phyloP scores from a whole-genome alignment of 305 asterid species.

The Solanum hybrid region DNA sequence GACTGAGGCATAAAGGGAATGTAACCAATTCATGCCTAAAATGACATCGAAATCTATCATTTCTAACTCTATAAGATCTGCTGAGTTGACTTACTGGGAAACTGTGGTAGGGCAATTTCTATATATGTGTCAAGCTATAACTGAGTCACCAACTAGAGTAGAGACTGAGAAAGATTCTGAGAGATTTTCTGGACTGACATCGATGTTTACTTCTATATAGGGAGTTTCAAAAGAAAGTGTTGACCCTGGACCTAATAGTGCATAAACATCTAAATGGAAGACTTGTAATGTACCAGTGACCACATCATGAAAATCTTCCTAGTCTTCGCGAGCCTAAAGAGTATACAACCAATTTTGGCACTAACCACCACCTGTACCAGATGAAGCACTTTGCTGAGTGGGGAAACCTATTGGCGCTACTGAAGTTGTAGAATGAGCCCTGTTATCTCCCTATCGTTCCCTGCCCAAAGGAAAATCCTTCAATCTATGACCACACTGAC shows the following conservation, averaged over 20 bases:
- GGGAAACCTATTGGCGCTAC: too few relatives aligned
- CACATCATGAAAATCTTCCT: background rate
- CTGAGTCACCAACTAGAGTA: background rate
- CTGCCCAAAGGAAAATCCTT: background rate
- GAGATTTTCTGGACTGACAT: background rate
- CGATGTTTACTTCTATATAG: background rate
- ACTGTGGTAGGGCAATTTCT: accelerated
- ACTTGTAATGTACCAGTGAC: background rate
- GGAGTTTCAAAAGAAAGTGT: too few relatives aligned
- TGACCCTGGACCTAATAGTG: background rate
- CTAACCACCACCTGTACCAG: background rate
- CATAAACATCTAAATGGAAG: background rate
- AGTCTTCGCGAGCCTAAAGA: background rate
- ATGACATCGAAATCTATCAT: background rate
- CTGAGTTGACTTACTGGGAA: background rate
- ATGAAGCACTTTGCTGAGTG: background rate
- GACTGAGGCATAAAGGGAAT: background rate
- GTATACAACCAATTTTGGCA: too few relatives aligned
- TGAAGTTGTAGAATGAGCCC: background rate
- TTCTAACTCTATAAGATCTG: background rate
- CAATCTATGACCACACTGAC: background rate
- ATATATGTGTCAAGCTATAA: too few relatives aligned
- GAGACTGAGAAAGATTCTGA: accelerated
- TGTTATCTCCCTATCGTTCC: background rate
- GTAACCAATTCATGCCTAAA: too few relatives aligned